Percentiles rank a stretch among this genome's conserved stretches.
phyloP scores from a whole-genome alignment of 768 basidiomycete species.

The Boletus barrowsii region DNA sequence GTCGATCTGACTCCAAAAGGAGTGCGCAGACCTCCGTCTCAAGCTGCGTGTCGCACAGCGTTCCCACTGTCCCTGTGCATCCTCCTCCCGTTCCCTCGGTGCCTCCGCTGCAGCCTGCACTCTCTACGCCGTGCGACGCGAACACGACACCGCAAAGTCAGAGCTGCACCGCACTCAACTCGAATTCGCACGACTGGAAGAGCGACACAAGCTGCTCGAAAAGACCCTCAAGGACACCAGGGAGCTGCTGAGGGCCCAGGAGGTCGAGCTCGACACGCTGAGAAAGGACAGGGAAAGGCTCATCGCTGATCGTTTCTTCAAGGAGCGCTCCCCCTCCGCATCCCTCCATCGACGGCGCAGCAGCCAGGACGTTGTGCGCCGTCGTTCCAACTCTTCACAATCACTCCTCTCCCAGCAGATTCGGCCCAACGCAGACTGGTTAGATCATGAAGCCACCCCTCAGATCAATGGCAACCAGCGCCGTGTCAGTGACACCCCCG shows the following conservation, averaged over 20 bases:
- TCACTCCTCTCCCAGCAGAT: constrained; percentile 30
- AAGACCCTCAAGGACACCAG: constrained; percentile 61
- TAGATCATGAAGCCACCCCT: constrained; percentile 22
- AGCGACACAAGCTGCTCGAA: constrained; percentile 62
- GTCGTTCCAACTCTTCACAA: constrained; percentile 30
- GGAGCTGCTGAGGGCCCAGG: constrained; percentile 54
- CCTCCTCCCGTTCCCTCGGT: constrained; percentile 30
- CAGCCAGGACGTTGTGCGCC: constrained; percentile 27
- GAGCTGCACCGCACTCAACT: constrained; percentile 53
- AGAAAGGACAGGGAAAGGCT: constrained; percentile 38
- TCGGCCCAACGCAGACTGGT: constrained; percentile 33
- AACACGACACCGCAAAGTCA: constrained; percentile 53
- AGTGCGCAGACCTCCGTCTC: constrained; percentile 45
- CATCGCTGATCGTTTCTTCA: constrained; percentile 20
- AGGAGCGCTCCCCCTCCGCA: constrained; percentile 13
- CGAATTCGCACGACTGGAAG: constrained; percentile 56
- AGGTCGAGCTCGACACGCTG: constrained; percentile 57
- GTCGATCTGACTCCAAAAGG: constrained; percentile 37
- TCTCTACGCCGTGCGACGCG: constrained; percentile 44
- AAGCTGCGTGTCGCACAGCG: constrained; percentile 38
- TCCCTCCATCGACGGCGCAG: constrained; percentile 30
- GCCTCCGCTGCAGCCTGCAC: constrained; percentile 43
- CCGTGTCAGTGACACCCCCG: constrained; percentile 8
- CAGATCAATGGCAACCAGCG: constrained; percentile 15
- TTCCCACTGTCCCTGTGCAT: constrained; percentile 30